A percentile compares a stretch with the other conserved stretches of the same genome.
Evolutionary conservation across 768 basidiomycete species (phyloP).

Genomic region (Sporobolomyces phaffii): DNA sequence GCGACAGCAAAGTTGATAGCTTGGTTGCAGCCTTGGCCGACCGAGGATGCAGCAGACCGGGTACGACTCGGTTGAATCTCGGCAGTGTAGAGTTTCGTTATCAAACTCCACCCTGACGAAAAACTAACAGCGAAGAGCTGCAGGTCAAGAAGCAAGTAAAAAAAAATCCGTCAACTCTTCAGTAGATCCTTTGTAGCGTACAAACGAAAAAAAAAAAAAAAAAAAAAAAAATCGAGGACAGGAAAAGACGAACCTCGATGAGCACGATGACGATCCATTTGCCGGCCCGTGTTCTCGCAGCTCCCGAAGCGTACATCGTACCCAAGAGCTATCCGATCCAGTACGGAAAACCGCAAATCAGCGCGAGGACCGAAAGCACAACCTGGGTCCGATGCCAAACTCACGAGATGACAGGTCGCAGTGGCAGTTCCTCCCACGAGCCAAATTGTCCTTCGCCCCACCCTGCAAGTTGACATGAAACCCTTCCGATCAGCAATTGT

Average conservation of each 20-base stretch:
- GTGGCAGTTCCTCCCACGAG: slow-evolving; percentile 52
- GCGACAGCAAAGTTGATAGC: slow-evolving; percentile 19
- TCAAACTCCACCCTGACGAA: slow-evolving; percentile 51
- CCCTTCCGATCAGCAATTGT: neutral
- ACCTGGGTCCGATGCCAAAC: neutral
- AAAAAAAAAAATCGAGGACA: too few relatives aligned
- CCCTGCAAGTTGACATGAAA: neutral
- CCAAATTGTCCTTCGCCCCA: slow-evolving; percentile 46
- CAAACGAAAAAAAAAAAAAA: too few relatives aligned
- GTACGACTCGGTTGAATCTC: slow-evolving; percentile 54
- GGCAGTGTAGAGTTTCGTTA: slow-evolving; percentile 42
- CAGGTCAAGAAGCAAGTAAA: neutral
- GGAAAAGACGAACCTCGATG: slow-evolving; percentile 52
- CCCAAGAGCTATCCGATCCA: slow-evolving; percentile 44
- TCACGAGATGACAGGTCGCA: slow-evolving; percentile 47
- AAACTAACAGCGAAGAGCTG: slow-evolving; percentile 51
- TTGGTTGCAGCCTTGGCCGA: slow-evolving; percentile 23
- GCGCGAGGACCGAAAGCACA: too few relatives aligned
- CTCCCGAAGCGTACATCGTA: slow-evolving; percentile 50
- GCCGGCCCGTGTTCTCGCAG: slow-evolving; percentile 44
- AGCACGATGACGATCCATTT: slow-evolving; percentile 51
- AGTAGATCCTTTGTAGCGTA: too few relatives aligned
- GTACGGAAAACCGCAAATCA: too few relatives aligned
- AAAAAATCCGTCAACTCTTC: too few relatives aligned
- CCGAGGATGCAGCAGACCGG: slow-evolving; percentile 47